phyloP scores from a whole-genome alignment of 2,329 filamentous ascomycete genomes.

The Epichloe gansuensis region DNA sequence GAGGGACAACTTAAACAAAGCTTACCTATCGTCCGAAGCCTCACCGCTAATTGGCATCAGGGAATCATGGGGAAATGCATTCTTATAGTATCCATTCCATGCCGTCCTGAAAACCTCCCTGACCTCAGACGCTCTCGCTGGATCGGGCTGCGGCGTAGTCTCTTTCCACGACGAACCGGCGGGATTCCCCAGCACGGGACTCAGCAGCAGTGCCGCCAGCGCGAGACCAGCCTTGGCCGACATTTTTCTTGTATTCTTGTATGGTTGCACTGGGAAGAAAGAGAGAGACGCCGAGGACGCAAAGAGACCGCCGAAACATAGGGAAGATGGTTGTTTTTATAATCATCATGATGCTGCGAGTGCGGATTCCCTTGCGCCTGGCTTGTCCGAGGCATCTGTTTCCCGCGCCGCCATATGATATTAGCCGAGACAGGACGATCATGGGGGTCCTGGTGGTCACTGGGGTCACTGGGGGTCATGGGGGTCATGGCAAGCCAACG shows the following conservation, averaged over 20 bases:
- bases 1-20: neutral
- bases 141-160: neutral
- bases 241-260: neutral
- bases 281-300: neutral
- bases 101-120: slow-evolving; percentile 55
- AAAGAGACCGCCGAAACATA: too few species aligned
- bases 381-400: too few species aligned
- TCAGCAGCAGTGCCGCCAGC: neutral
- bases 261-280: neutral
- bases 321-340: too few species aligned
- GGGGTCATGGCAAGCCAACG: too few species aligned
- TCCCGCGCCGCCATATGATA: too few species aligned
- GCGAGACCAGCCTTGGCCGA: neutral
- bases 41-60: slow-evolving; percentile 53
- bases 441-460: too few species aligned
- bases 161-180: neutral
- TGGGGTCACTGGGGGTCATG: too few species aligned
- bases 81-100: slow-evolving; percentile 59
- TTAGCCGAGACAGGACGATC: too few species aligned
- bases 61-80: slow-evolving; percentile 68
- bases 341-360: too few species aligned
- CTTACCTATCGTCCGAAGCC: slow-evolving; percentile 56
- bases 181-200: neutral
- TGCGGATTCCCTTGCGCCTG: too few species aligned
- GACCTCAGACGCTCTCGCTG: slow-evolving; percentile 22